These are phyloP conservation scores for Rheum nobile DNA, from an alignment of 148 eudicot genomes.

Conservation along the genomic window DNA sequence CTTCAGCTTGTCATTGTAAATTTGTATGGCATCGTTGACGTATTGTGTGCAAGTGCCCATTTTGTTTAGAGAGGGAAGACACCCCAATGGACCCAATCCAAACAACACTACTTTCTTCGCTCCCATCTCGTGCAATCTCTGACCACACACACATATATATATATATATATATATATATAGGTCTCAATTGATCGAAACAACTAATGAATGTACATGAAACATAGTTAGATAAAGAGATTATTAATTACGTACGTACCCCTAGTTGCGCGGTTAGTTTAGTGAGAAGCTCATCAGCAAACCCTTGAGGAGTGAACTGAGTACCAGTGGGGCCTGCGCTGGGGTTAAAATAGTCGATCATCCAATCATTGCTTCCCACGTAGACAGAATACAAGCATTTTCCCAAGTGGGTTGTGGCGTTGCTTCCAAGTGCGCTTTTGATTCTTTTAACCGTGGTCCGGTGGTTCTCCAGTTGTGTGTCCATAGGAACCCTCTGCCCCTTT, in stretches of 20 bases:
- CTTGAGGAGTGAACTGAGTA: background rate
- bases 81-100: slow-evolving; percentile 26
- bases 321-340: background rate
- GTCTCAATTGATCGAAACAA: no score
- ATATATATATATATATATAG: no score
- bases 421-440: slow-evolving; percentile 8
- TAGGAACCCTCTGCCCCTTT: slow-evolving; percentile 17
- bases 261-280: background rate
- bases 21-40: slow-evolving; percentile 10
- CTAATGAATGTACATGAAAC: no score
- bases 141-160: background rate
- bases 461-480: slow-evolving; percentile 17
- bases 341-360: slow-evolving; percentile 23
- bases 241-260: background rate
- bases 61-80: slow-evolving; percentile 12
- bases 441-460: slow-evolving; percentile 19
- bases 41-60: slow-evolving; percentile 10
- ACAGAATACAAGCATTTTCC: slow-evolving; percentile 23
- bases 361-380: slow-evolving; percentile 26
- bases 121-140: slow-evolving; percentile 23
- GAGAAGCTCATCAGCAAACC: background rate
- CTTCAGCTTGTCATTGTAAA: slow-evolving; percentile 16
- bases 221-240: background rate
- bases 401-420: background rate
- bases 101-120: slow-evolving; percentile 30